These are phyloP conservation scores for Omphalea diandra DNA, from an alignment of 441 rosid genomes.

Conservation along the genomic window DNA sequence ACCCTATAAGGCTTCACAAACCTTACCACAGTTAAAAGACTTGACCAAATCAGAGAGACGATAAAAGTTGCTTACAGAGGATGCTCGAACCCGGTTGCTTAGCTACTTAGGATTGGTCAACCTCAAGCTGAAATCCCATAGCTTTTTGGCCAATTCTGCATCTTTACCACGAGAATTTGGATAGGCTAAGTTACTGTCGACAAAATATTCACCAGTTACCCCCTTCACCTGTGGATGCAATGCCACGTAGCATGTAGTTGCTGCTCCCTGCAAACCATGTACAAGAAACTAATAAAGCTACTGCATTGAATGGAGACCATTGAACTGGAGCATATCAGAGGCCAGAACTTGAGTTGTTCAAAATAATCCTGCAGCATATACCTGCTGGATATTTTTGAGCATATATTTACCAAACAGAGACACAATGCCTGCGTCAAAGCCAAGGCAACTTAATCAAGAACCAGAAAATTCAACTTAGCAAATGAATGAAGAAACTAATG, in stretches of 20 bases:
- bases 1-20: neutral
- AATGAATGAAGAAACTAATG: neutral
- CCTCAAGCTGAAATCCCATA: conserved; percentile 29
- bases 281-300: neutral
- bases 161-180: conserved; percentile 21
- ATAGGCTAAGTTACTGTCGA: conserved; percentile 23
- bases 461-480: neutral
- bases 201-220: conserved; percentile 21
- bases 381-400: conserved; percentile 29
- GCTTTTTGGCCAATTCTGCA: conserved; percentile 22
- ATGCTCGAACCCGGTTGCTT: no score
- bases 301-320: no score
- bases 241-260: conserved; percentile 32
- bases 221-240: conserved; percentile 29
- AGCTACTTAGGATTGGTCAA: conserved; percentile 20
- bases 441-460: neutral
- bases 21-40: neutral
- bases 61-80: neutral
- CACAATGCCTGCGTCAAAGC: conserved; percentile 15
- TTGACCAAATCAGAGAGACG: neutral
- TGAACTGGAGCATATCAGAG: neutral
- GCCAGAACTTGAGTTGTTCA: neutral
- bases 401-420: conserved; percentile 12
- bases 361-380: neutral
- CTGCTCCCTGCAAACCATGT: conserved; percentile 27